Evolutionary conservation across 2,329 filamentous ascomycete genomes (phyloP).

Genomic region (Cladosporium sp.): DNA sequence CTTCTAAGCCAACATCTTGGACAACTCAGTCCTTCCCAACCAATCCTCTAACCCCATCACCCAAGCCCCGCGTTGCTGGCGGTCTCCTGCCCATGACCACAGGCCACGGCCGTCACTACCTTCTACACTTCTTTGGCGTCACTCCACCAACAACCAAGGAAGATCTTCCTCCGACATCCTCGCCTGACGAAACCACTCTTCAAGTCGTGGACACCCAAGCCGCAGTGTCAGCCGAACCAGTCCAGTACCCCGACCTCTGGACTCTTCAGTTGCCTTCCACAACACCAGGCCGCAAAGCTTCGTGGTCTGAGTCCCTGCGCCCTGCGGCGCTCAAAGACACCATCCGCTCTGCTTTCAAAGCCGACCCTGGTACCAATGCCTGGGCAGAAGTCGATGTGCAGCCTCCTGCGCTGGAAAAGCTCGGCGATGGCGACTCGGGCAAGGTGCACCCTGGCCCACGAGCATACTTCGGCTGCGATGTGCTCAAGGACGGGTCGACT

Average conservation of each 20-base stretch:
- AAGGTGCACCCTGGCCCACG: slow-evolving; percentile 48
- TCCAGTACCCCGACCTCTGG: slow-evolving; percentile 46
- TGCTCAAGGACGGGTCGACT: slow-evolving; percentile 38
- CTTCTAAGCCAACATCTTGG: slow-evolving; percentile 34
- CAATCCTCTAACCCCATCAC: slow-evolving; percentile 46
- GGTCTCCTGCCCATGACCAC: slow-evolving; percentile 44
- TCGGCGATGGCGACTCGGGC: slow-evolving; percentile 38
- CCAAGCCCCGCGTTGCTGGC: slow-evolving; percentile 41
- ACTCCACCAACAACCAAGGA: slow-evolving; percentile 15
- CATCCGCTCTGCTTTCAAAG: slow-evolving; percentile 43
- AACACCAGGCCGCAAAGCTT: slow-evolving; percentile 29
- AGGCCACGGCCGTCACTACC: slow-evolving; percentile 47
- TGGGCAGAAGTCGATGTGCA: slow-evolving; percentile 47
- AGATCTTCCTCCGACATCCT: slow-evolving; percentile 20
- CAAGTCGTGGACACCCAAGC: slow-evolving; percentile 18
- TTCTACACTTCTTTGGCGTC: slow-evolving; percentile 45
- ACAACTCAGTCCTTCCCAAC: slow-evolving; percentile 44
- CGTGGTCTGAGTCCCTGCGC: slow-evolving; percentile 36
- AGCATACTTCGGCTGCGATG: slow-evolving; percentile 44
- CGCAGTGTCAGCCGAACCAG: slow-evolving; percentile 11
- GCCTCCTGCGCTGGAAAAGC: slow-evolving; percentile 33
- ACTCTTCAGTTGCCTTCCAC: slow-evolving; percentile 45
- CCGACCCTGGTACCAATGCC: slow-evolving; percentile 41
- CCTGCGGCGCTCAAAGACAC: slow-evolving; percentile 48
- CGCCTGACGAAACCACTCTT: slow-evolving; percentile 25